Percentiles rank a stretch among this genome's conserved stretches.
These are phyloP conservation scores for Cucumis variabilis DNA, from an alignment of 331 rosid genomes.

Conservation along the genomic window DNA sequence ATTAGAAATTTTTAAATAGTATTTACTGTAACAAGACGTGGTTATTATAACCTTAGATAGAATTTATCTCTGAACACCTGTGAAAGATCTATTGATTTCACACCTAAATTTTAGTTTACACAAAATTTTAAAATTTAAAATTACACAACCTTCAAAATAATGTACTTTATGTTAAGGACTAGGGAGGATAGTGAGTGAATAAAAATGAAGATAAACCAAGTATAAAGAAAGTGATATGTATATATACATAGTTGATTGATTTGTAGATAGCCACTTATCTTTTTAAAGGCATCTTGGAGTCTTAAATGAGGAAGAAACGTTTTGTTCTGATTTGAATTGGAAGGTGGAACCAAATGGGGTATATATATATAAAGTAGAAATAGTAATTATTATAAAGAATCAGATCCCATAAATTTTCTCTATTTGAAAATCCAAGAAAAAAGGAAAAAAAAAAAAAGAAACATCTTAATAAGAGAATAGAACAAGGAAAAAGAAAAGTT, in stretches of 20 bases:
- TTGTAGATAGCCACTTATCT: neutral
- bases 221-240: too few relatives aligned
- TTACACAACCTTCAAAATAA: too few relatives aligned
- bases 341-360: neutral
- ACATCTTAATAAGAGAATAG: neutral
- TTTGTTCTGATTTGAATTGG: neutral
- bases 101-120: too few relatives aligned
- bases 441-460: neutral
- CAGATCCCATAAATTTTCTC: neutral
- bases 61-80: too few relatives aligned
- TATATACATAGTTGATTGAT: too few relatives aligned
- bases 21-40: too few relatives aligned
- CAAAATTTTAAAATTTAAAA: too few relatives aligned
- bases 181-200: neutral
- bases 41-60: too few relatives aligned
- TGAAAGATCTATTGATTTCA: too few relatives aligned
- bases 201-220: too few relatives aligned
- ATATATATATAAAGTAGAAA: neutral
- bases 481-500: neutral
- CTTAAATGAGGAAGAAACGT: neutral
- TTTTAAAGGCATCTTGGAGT: slow-evolving; percentile 1
- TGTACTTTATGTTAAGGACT: too few relatives aligned
- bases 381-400: neutral
- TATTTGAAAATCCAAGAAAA: neutral
- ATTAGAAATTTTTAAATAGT: too few relatives aligned